These are phyloP conservation scores for Ustilago xerochloae DNA, from an alignment of 1,284 basidiomycete species.

Conservation along the genomic window DNA sequence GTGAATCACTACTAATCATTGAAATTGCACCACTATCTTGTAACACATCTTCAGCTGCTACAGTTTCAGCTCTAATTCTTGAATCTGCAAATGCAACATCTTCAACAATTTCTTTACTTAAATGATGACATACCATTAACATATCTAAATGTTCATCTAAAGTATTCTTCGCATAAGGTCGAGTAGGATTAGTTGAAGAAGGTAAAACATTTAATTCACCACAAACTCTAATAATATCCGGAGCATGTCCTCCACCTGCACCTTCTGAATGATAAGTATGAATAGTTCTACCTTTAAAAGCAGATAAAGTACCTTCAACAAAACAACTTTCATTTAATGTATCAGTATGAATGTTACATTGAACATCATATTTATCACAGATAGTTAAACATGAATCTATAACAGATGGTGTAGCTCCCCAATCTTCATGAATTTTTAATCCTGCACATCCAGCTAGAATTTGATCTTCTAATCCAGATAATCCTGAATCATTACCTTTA, in stretches of 20 bases:
- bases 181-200: constrained; percentile 95
- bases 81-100: constrained; percentile 97
- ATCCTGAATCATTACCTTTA: constrained; percentile 85
- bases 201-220: constrained; percentile 91
- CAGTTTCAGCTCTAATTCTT: constrained; percentile 93
- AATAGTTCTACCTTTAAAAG: constrained; percentile 90
- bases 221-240: constrained; percentile 96
- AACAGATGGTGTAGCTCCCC: constrained; percentile 89
- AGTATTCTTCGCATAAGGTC: constrained; percentile 91
- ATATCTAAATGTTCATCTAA: constrained; percentile 98
- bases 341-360: constrained; percentile 97
- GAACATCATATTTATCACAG: constrained; percentile 92
- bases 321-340: constrained; percentile 78
- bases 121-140: constrained; percentile 81
- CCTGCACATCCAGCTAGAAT: constrained; percentile 88
- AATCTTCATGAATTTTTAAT: constrained; percentile 97
- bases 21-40: constrained; percentile 93
- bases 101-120: constrained; percentile 74
- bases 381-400: constrained; percentile 83
- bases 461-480: constrained; percentile 79
- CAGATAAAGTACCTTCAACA: constrained; percentile 90
- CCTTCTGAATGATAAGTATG: constrained; percentile 75
- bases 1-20: constrained; percentile 94
- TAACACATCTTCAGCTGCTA: constrained; percentile 96
- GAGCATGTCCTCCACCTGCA: constrained; percentile 85